A percentile compares a stretch with the other conserved stretches of the same genome.
These are phyloP conservation scores for Xylariaceae sp. DNA, from an alignment of 2,329 filamentous ascomycete genomes.

Conservation along the genomic window DNA sequence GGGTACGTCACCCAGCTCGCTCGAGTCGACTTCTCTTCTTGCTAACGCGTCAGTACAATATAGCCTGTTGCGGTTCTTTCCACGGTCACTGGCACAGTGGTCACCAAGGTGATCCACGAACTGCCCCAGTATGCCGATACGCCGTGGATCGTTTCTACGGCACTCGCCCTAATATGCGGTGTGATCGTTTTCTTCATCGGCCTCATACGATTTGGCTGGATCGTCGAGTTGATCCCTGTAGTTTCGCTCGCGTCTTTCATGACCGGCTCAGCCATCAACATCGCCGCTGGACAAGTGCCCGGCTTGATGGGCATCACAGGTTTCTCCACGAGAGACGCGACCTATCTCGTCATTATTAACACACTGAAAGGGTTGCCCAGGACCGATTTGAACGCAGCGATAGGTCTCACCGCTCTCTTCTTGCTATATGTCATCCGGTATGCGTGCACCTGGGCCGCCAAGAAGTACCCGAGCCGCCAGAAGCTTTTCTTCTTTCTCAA, in stretches of 20 bases:
- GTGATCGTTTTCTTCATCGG: slow-evolving; percentile 74
- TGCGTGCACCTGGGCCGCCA: slow-evolving; percentile 58
- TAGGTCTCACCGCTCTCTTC: slow-evolving; percentile 76
- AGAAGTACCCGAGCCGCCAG: slow-evolving; percentile 60
- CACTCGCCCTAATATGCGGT: slow-evolving; percentile 71
- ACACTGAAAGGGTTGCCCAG: slow-evolving; percentile 65
- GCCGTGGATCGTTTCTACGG: slow-evolving; percentile 66
- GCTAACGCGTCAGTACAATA: slow-evolving; percentile 1
- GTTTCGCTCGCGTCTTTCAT: slow-evolving; percentile 91
- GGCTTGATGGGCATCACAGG: slow-evolving; percentile 71
- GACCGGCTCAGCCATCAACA: slow-evolving; percentile 90
- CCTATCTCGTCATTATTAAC: slow-evolving; percentile 80
- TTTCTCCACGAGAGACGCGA: slow-evolving; percentile 68
- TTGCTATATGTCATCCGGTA: slow-evolving; percentile 72
- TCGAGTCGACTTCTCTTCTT: slow-evolving; percentile 7
- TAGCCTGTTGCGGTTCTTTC: slow-evolving; percentile 94
- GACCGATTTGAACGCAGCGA: slow-evolving; percentile 70
- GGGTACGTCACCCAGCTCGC: slow-evolving; percentile 48
- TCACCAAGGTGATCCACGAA: slow-evolving; percentile 54
- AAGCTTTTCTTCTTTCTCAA: slow-evolving; percentile 86
- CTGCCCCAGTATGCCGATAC: slow-evolving; percentile 47
- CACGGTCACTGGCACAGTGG: slow-evolving; percentile 77
- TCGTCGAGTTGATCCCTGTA: slow-evolving; percentile 89
- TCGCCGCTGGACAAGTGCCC: slow-evolving; percentile 77
- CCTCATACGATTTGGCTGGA: slow-evolving; percentile 74